Conservation (phyloP, 441 rosid species). For the Bruguiera hainesii region DNA sequence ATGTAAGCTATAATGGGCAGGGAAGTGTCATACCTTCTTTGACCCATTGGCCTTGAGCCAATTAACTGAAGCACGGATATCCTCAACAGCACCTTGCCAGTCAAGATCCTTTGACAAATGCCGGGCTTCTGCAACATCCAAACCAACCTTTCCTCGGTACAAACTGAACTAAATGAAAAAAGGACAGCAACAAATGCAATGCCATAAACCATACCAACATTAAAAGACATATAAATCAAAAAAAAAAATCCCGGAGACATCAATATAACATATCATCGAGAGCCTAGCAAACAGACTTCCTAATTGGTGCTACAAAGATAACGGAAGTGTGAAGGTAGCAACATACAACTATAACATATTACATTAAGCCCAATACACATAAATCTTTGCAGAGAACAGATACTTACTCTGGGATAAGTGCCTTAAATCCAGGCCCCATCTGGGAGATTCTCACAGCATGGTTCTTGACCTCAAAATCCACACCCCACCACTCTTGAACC, state of each 20-base stretch:
- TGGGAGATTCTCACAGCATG: slow-evolving; percentile 83
- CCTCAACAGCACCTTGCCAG: slow-evolving; percentile 93
- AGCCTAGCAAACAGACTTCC: too few relatives aligned
- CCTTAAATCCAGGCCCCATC: slow-evolving; percentile 74
- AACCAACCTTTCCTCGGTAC: slow-evolving; percentile 91
- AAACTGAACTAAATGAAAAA: slow-evolving; percentile 39
- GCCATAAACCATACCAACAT: background rate
- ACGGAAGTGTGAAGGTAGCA: too few relatives aligned
- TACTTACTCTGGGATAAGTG: slow-evolving; percentile 83
- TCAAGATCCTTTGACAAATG: slow-evolving; percentile 92
- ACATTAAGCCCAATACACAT: too few relatives aligned
- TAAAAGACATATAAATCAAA: too few relatives aligned
- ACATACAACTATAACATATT: too few relatives aligned
- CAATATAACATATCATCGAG: too few relatives aligned
- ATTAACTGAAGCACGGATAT: slow-evolving; percentile 69
- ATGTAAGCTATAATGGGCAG: background rate
- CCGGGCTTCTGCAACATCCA: slow-evolving; percentile 88
- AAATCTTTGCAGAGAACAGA: too few relatives aligned
- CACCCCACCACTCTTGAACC: slow-evolving; percentile 99
- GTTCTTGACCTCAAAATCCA: slow-evolving; percentile 91
- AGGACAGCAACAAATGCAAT: background rate
- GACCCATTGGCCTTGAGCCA: slow-evolving; percentile 96
- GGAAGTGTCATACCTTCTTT: slow-evolving; percentile 46
- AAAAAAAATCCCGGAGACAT: too few relatives aligned
- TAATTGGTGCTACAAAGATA: too few relatives aligned